These are phyloP conservation scores for Saccharomycopsis fodiens DNA, from an alignment of 805 yeast genomes.

Conservation along the genomic window DNA sequence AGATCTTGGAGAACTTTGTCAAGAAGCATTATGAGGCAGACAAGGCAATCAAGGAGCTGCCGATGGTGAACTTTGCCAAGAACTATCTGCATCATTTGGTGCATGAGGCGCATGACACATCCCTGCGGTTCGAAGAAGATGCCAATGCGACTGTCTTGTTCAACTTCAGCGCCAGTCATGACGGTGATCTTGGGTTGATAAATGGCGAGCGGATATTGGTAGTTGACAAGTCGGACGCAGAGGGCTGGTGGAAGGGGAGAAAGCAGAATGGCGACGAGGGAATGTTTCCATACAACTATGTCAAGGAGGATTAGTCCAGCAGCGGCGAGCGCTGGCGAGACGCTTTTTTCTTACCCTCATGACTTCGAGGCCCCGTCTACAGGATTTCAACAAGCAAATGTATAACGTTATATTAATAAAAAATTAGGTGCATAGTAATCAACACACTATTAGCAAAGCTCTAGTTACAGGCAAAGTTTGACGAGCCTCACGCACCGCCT, in stretches of 20 bases:
- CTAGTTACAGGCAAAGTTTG: too few species aligned
- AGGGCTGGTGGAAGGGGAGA: constrained; percentile 46
- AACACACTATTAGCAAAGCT: too few species aligned
- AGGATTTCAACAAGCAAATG: too few species aligned
- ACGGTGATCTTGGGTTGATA: constrained; percentile 31
- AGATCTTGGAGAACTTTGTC: constrained; percentile 6
- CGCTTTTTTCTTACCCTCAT: too few species aligned
- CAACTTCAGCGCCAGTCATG: constrained; percentile 21
- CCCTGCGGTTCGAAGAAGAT: too few species aligned
- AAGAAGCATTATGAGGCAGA: neutral
- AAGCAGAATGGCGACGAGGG: constrained; percentile 35
- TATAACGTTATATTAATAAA: too few species aligned
- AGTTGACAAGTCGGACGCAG: constrained; percentile 29
- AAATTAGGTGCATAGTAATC: too few species aligned
- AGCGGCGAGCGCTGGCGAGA: too few species aligned
- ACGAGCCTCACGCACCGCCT: too few species aligned
- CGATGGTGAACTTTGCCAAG: constrained; percentile 13
- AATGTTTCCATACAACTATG: constrained; percentile 41
- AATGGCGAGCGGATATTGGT: constrained; percentile 27
- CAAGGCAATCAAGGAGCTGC: constrained; percentile 5
- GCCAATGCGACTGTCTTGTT: neutral
- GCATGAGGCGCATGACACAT: neutral
- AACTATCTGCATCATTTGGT: constrained; percentile 9
- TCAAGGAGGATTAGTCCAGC: constrained; percentile 20
- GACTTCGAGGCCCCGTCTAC: too few species aligned